phyloP scores from a whole-genome alignment of 2,329 filamentous ascomycete species.

The Xylariaceae sp. region DNA sequence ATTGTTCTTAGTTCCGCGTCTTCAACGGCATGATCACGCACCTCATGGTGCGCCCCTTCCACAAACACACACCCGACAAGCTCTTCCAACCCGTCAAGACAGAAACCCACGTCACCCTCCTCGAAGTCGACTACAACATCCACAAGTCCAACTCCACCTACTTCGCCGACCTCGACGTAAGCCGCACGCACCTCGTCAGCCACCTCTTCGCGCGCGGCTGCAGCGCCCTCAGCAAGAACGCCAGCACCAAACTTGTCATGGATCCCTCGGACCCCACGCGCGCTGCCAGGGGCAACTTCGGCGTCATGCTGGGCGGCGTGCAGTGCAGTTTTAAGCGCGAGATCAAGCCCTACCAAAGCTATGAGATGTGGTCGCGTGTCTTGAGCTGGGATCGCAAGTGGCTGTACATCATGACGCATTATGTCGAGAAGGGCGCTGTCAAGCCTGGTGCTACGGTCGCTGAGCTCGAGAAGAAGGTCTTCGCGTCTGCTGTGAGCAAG shows the following conservation, averaged over 20 bases:
- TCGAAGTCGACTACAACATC: slow-evolving; percentile 82
- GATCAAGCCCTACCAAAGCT: slow-evolving; percentile 62
- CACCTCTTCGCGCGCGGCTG: slow-evolving; percentile 59
- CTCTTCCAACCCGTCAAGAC: slow-evolving; percentile 70
- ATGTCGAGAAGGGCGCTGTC: slow-evolving; percentile 58
- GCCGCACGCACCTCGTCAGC: slow-evolving; percentile 73
- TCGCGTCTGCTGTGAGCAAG: slow-evolving; percentile 69
- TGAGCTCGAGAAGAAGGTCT: slow-evolving; percentile 57
- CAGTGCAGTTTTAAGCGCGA: slow-evolving; percentile 69
- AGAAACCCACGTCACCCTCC: slow-evolving; percentile 58
- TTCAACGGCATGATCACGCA: slow-evolving; percentile 54
- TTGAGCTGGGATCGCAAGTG: slow-evolving; percentile 77
- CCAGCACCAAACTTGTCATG: slow-evolving; percentile 44
- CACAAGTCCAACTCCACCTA: slow-evolving; percentile 84
- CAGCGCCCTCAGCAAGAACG: slow-evolving; percentile 46
- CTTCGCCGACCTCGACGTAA: slow-evolving; percentile 79
- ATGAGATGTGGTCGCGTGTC: slow-evolving; percentile 68
- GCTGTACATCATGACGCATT: slow-evolving; percentile 71
- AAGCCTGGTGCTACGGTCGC: slow-evolving; percentile 35
- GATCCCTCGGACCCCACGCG: slow-evolving; percentile 41
- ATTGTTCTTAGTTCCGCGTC: slow-evolving; percentile 47
- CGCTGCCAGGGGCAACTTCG: slow-evolving; percentile 49
- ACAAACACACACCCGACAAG: slow-evolving; percentile 51
- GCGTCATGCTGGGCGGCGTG: slow-evolving; percentile 66
- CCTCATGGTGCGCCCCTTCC: slow-evolving; percentile 44